These are phyloP conservation scores for Priceomyces melissophilus DNA, from an alignment of 805 yeast genomes.

Conservation along the genomic window DNA sequence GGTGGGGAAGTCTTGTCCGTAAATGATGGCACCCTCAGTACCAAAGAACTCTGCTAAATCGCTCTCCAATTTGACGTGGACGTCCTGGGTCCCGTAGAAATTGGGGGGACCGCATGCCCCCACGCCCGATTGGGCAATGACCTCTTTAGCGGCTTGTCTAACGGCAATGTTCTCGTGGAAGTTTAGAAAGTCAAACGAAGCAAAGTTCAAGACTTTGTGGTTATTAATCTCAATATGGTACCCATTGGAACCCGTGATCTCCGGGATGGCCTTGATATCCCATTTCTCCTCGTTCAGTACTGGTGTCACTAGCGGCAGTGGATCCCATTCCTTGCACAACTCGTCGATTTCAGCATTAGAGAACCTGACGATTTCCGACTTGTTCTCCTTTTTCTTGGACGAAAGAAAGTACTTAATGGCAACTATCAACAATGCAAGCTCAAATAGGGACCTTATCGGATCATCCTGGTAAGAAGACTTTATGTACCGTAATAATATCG, in stretches of 20 bases:
- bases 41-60: slow-evolving; percentile 73
- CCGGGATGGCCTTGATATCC: slow-evolving; percentile 64
- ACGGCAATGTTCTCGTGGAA: slow-evolving; percentile 50
- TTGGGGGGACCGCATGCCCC: slow-evolving; percentile 99
- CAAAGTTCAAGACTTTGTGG: slow-evolving; percentile 55
- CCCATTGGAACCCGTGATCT: slow-evolving; percentile 54
- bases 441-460: slow-evolving; percentile 85
- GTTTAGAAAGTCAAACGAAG: slow-evolving; percentile 69
- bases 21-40: slow-evolving; percentile 73
- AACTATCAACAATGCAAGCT: slow-evolving; percentile 68
- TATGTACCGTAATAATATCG: slow-evolving; percentile 63
- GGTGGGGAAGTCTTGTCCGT: slow-evolving; percentile 90
- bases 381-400: slow-evolving; percentile 71
- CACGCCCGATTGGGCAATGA: slow-evolving; percentile 75
- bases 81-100: slow-evolving; percentile 93
- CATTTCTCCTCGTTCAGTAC: slow-evolving; percentile 52
- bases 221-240: slow-evolving; percentile 30
- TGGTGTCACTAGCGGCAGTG: slow-evolving; percentile 72
- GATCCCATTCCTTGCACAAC: slow-evolving; percentile 86
- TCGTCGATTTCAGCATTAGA: slow-evolving; percentile 69
- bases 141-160: slow-evolving; percentile 49
- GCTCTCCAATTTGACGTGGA: slow-evolving; percentile 75
- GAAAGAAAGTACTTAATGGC: slow-evolving; percentile 82
- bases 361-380: slow-evolving; percentile 63
- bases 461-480: slow-evolving; percentile 87